These are phyloP conservation scores for Bacidia gigantensis DNA, from an alignment of 495 filamentous ascomycete species.

Conservation along the genomic window DNA sequence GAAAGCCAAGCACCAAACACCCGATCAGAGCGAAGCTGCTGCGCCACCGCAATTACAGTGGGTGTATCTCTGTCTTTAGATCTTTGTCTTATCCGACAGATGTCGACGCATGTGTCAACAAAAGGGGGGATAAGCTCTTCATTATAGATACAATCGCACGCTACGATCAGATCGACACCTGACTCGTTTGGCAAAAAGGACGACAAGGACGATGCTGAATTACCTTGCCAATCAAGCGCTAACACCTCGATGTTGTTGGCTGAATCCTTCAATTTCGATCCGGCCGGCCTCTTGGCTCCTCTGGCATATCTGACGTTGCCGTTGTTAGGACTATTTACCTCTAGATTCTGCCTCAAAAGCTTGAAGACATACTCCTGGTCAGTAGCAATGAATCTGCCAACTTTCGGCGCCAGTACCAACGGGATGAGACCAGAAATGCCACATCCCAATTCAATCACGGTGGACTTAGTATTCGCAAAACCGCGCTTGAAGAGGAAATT, in stretches of 20 bases:
- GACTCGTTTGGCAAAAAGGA: conserved; percentile 19
- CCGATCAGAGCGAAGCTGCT: conserved; percentile 63
- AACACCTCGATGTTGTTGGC: conserved; percentile 29
- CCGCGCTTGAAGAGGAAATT: conserved; percentile 50
- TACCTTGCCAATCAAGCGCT: conserved; percentile 59
- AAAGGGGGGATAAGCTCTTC: conserved; percentile 70
- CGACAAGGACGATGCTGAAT: conserved; percentile 20
- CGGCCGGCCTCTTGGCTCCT: not conserved
- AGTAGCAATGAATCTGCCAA: conserved; percentile 62
- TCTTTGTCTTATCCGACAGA: conserved; percentile 43
- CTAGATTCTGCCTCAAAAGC: conserved; percentile 60
- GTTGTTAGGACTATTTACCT: conserved; percentile 36
- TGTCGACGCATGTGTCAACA: conserved; percentile 70
- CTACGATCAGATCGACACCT: conserved; percentile 39
- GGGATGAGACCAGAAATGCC: conserved; percentile 71
- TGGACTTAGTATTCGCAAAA: conserved; percentile 41
- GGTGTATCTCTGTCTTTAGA: conserved; percentile 3
- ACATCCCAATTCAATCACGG: conserved; percentile 71
- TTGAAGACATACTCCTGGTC: conserved; percentile 78
- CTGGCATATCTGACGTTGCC: not conserved
- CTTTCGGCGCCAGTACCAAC: conserved; percentile 43
- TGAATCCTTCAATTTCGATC: not conserved
- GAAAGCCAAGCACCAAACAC: conserved; percentile 76
- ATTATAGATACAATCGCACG: conserved; percentile 86
- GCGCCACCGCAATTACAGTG: conserved; percentile 11